Percentiles rank a stretch among this genome's conserved stretches.
Conservation (phyloP, 1,139 yeast genomes). For the Blastobotrys ciferrii region DNA sequence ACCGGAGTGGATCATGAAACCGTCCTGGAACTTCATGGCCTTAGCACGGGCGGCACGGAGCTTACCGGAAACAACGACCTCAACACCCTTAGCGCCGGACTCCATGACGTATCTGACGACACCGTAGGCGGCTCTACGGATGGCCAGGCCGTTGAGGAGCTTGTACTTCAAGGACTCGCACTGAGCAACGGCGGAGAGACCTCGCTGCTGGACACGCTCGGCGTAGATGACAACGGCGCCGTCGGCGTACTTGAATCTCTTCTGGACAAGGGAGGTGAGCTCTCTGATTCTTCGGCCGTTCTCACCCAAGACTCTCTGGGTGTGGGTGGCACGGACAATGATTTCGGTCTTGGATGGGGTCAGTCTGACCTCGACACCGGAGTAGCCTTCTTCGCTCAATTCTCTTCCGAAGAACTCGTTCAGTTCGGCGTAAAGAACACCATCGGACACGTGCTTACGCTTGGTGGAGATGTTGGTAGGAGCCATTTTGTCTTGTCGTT, state of each 20-base stretch:
- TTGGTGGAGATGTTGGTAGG: slow-evolving; percentile 39
- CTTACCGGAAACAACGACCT: slow-evolving; percentile 98
- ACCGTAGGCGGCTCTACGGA: slow-evolving; percentile 99
- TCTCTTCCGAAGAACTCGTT: slow-evolving; percentile 99
- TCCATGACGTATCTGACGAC: slow-evolving; percentile 99
- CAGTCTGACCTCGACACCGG: slow-evolving; percentile 99
- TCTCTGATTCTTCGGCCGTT: slow-evolving; percentile 99
- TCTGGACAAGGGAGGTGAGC: slow-evolving; percentile 94
- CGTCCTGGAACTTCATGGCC: slow-evolving; percentile 99
- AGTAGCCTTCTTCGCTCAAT: slow-evolving; percentile 99
- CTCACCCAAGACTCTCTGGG: slow-evolving; percentile 98
- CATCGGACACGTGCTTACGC: slow-evolving; percentile 85
- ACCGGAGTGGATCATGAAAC: slow-evolving; percentile 99
- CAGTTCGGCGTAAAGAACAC: slow-evolving; percentile 99
- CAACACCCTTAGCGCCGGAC: slow-evolving; percentile 99
- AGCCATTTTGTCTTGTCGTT: slow-evolving; percentile 12
- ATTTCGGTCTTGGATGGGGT: slow-evolving; percentile 98
- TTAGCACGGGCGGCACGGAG: slow-evolving; percentile 99
- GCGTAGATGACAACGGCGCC: slow-evolving; percentile 95
- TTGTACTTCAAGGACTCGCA: slow-evolving; percentile 99
- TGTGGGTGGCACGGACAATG: slow-evolving; percentile 98
- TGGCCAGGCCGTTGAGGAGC: slow-evolving; percentile 97
- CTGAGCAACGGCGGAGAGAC: slow-evolving; percentile 99
- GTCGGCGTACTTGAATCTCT: slow-evolving; percentile 97
- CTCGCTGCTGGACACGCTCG: slow-evolving; percentile 99